phyloP scores from a whole-genome alignment of 495 filamentous ascomycete species.

The Tuber microsphaerosporum region DNA sequence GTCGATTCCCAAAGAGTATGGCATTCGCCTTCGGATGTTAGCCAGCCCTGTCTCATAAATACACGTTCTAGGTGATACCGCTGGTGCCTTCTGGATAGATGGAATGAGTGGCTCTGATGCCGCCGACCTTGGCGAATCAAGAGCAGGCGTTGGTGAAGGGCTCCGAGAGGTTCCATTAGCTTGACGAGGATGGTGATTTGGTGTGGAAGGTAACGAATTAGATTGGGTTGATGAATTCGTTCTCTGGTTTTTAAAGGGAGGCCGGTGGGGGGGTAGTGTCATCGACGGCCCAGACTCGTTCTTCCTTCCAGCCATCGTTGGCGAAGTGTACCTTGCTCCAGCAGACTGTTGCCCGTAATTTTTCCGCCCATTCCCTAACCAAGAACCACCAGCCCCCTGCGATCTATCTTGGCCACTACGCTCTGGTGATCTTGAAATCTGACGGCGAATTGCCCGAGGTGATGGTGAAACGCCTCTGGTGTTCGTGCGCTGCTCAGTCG shows the following conservation, averaged over 20 bases:
- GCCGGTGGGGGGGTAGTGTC: conserved; percentile 25
- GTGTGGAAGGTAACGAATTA: conserved; percentile 88
- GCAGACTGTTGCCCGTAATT: conserved; percentile 35
- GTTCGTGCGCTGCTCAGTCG: conserved; percentile 27
- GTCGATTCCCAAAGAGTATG: conserved; percentile 80
- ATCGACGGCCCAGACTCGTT: conserved; percentile 35
- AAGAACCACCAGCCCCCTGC: conserved; percentile 28
- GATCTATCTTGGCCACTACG: conserved; percentile 17
- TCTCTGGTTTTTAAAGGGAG: conserved; percentile 23
- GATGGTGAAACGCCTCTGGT: conserved; percentile 31
- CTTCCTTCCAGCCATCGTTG: conserved; percentile 38
- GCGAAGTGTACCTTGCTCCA: conserved; percentile 31
- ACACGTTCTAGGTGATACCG: conserved; percentile 56
- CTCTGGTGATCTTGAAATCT: conserved; percentile 39
- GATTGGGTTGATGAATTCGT: conserved; percentile 57
- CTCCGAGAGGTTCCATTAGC: conserved; percentile 71
- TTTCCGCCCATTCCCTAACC: conserved; percentile 41
- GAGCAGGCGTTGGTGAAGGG: conserved; percentile 68
- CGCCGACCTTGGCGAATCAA: conserved; percentile 81
- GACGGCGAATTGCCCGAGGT: conserved; percentile 30
- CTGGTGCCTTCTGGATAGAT: conserved; percentile 55
- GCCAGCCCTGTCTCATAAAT: conserved; percentile 74
- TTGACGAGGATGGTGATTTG: conserved; percentile 77
- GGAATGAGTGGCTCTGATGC: conserved; percentile 77
- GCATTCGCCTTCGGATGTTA: conserved; percentile 71